Conservation (phyloP, 108 stramenopile genomes). For the Nannochloropsis salina region DNA sequence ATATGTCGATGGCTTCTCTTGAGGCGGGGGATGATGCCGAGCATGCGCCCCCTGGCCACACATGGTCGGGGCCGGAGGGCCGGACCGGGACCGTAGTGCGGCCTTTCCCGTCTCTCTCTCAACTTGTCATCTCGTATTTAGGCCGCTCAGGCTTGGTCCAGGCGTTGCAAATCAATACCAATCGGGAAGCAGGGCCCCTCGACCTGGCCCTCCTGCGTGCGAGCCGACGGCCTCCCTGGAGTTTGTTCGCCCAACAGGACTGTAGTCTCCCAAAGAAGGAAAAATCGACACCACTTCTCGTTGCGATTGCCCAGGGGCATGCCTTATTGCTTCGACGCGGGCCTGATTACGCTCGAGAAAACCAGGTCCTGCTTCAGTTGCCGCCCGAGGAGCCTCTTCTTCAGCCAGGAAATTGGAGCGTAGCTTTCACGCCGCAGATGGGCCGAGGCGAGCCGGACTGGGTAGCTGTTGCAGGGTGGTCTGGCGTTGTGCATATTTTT, state of each 20-base stretch:
- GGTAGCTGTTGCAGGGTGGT: neutral
- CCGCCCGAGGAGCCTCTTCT: neutral
- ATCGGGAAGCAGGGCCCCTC: neutral
- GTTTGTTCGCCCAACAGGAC: neutral
- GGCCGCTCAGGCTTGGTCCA: neutral
- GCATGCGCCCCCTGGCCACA: neutral
- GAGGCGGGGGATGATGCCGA: neutral
- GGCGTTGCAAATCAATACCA: neutral
- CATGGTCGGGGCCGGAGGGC: neutral
- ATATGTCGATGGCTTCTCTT: neutral
- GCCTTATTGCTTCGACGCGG: neutral
- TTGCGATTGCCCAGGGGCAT: neutral
- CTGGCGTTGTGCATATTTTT: neutral
- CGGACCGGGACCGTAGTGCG: neutral
- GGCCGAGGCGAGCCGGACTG: neutral
- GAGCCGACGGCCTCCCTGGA: neutral
- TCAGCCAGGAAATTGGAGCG: neutral
- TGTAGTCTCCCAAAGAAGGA: neutral
- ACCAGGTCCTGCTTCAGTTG: neutral
- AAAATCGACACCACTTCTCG: neutral
- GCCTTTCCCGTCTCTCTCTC: neutral
- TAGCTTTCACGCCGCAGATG: neutral
- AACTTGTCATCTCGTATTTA: neutral
- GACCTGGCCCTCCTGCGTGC: neutral
- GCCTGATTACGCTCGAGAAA: neutral